Evolutionary conservation across 2,329 filamentous ascomycete species (phyloP).

Genomic region (Clarireedia homoeocarpa): DNA sequence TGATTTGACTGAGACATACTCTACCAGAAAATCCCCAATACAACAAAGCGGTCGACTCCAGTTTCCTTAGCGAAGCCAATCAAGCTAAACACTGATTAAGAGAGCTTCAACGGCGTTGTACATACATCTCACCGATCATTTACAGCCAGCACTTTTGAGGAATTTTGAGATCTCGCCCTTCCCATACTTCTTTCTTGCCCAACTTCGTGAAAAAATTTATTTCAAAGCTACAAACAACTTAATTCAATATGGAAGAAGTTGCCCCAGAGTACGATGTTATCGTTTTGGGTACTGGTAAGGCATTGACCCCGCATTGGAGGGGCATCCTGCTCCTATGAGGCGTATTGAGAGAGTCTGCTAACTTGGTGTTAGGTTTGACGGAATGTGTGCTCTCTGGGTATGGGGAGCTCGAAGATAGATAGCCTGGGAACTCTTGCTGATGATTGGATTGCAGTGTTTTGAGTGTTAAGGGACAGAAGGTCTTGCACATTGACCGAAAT

Average conservation of each 20-base stretch:
- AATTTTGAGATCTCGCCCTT: background rate
- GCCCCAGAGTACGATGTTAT: constrained; percentile 98
- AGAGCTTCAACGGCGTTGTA: constrained; percentile 7
- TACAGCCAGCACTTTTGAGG: constrained; percentile 8
- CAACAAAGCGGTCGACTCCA: constrained; percentile 20
- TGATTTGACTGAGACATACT: constrained; percentile 10
- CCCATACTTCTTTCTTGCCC: background rate
- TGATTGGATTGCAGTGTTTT: constrained; percentile 55
- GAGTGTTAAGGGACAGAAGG: constrained; percentile 98
- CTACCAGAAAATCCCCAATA: constrained; percentile 20
- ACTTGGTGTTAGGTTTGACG: constrained; percentile 63
- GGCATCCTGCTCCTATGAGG: constrained; percentile 14
- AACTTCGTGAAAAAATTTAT: background rate
- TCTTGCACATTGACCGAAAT: constrained; percentile 97
- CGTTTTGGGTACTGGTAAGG: constrained; percentile 90
- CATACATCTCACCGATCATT: constrained; percentile 20
- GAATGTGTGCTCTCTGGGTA: constrained; percentile 99
- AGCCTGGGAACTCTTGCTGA: background rate
- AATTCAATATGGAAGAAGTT: constrained; percentile 80
- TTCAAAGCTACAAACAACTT: constrained; percentile 26
- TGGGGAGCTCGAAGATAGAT: constrained; percentile 20
- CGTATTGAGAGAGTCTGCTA: constrained; percentile 18
- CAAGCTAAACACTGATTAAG: constrained; percentile 10
- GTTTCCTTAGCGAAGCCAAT: constrained; percentile 25
- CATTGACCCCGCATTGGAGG: constrained; percentile 32